Evolutionary conservation across 192 early-diverging fungal species (phyloP).

Genomic region (Glomus cerebriforme): DNA sequence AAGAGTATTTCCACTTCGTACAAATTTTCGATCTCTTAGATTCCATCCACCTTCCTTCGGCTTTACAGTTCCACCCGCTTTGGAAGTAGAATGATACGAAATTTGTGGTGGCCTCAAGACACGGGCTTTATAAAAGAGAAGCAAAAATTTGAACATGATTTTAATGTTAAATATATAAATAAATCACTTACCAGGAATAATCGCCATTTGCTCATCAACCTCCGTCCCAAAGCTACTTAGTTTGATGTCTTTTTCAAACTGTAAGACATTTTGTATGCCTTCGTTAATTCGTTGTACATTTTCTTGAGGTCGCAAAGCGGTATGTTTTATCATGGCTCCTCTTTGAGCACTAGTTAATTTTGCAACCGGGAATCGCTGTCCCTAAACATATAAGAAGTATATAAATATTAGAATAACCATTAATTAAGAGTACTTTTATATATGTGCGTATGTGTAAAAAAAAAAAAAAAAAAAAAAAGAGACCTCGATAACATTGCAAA

Average conservation of each 20-base stretch:
- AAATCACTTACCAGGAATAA: constrained; percentile 50
- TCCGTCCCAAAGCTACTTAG: constrained; percentile 73
- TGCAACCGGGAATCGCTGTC: constrained; percentile 74
- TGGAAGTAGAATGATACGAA: constrained; percentile 57
- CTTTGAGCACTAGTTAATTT: constrained; percentile 87
- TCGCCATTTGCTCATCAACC: constrained; percentile 65
- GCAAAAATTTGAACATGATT: constrained; percentile 15
- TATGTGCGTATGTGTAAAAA: neutral
- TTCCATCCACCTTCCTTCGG: constrained; percentile 87
- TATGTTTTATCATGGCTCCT: constrained; percentile 94
- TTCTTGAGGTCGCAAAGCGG: constrained; percentile 74
- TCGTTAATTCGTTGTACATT: constrained; percentile 78
- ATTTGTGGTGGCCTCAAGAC: constrained; percentile 80
- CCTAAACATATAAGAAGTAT: constrained; percentile 33
- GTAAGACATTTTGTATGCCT: constrained; percentile 61
- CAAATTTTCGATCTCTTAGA: constrained; percentile 79
- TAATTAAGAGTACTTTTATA: neutral
- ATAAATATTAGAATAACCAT: neutral
- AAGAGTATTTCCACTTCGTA: constrained; percentile 72
- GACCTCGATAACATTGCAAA: constrained; percentile 76
- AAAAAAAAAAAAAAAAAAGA: no score
- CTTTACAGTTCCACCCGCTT: constrained; percentile 44
- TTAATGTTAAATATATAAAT: neutral
- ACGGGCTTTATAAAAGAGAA: constrained; percentile 56
- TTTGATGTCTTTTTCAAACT: constrained; percentile 69